Evolutionary conservation across 805 yeast genomes (phyloP).

Genomic region (Yamadazyma sp.): DNA sequence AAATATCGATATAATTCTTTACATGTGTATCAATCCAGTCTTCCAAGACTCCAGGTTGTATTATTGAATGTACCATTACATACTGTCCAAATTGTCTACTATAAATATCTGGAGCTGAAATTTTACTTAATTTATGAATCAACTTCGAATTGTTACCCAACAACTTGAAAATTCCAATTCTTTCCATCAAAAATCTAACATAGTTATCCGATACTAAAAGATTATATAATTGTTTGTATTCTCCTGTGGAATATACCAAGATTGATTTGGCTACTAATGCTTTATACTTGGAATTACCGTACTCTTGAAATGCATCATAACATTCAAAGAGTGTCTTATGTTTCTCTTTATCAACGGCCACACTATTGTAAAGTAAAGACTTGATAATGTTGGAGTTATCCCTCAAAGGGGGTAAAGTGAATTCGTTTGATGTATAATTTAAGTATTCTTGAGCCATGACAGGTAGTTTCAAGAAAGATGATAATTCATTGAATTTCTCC

Average conservation of each 20-base stretch:
- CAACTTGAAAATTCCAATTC: constrained; percentile 4
- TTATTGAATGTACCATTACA: constrained; percentile 11
- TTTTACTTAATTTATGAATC: constrained; percentile 2
- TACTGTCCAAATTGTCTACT: constrained; percentile 16
- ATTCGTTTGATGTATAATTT: constrained; percentile 3
- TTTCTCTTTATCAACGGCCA: not conserved
- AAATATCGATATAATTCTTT: constrained; percentile 7
- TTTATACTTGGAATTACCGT: constrained; percentile 7
- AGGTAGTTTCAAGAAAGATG: too few species aligned
- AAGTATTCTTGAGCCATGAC: constrained; percentile 1
- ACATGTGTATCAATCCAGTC: constrained; percentile 13
- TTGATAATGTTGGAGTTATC: constrained; percentile 6
- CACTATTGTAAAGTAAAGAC: not conserved
- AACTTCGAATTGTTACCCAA: constrained; percentile 3
- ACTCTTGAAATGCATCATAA: not conserved
- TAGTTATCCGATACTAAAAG: constrained; percentile 11
- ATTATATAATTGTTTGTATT: constrained; percentile 2
- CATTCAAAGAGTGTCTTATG: too few species aligned
- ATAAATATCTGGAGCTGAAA: constrained; percentile 5
- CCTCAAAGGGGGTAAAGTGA: constrained; percentile 9
- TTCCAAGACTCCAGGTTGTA: constrained; percentile 4
- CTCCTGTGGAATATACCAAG: too few species aligned
- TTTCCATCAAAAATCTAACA: constrained; percentile 15
- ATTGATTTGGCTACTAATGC: not conserved
- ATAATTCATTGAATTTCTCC: too few species aligned